A percentile compares a stretch with the other conserved stretches of the same genome.
phyloP scores from a whole-genome alignment of 495 filamentous ascomycete species.

The Physcia stellaris region DNA sequence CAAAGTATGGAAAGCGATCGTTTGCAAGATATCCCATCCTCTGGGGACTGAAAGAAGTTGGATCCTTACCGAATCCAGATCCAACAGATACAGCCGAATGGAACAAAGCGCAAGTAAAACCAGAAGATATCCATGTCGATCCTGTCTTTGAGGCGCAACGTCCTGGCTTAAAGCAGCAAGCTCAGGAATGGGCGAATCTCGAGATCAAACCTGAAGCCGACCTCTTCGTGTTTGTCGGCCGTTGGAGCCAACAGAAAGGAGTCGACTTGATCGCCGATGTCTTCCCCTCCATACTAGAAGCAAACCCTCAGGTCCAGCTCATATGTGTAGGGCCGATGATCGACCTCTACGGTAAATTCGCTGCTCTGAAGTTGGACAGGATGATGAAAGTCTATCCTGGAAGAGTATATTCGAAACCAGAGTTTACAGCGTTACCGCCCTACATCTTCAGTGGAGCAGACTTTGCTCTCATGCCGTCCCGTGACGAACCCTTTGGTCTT shows the following conservation, averaged over 20 bases:
- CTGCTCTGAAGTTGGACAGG: conserved; percentile 54
- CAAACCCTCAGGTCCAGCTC: conserved; percentile 51
- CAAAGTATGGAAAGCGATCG: conserved; percentile 65
- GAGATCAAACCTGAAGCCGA: conserved; percentile 53
- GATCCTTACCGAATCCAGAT: conserved; percentile 61
- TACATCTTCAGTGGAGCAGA: conserved; percentile 71
- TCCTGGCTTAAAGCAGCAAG: conserved; percentile 37
- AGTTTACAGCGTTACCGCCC: conserved; percentile 61
- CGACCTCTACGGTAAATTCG: conserved; percentile 68
- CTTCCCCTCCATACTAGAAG: conserved; percentile 57
- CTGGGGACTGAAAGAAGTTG: conserved; percentile 60
- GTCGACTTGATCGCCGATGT: conserved; percentile 69
- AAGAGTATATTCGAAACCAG: conserved; percentile 62
- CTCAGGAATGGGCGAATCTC: conserved; percentile 65
- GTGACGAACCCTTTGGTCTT: conserved; percentile 69
- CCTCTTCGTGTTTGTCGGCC: conserved; percentile 64
- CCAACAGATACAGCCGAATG: conserved; percentile 61
- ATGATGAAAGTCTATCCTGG: conserved; percentile 66
- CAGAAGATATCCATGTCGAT: conserved; percentile 42
- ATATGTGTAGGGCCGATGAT: conserved; percentile 63
- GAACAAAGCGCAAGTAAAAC: conserved; percentile 40
- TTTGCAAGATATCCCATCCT: conserved; percentile 67
- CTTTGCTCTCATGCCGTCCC: conserved; percentile 65
- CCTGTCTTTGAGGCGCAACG: conserved; percentile 41
- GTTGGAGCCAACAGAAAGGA: conserved; percentile 70